Evolutionary conservation across 768 basidiomycete genomes (phyloP), one percentile per base, ranked within the genome.

Genomic region (Tylopilus intermedius): DNA sequence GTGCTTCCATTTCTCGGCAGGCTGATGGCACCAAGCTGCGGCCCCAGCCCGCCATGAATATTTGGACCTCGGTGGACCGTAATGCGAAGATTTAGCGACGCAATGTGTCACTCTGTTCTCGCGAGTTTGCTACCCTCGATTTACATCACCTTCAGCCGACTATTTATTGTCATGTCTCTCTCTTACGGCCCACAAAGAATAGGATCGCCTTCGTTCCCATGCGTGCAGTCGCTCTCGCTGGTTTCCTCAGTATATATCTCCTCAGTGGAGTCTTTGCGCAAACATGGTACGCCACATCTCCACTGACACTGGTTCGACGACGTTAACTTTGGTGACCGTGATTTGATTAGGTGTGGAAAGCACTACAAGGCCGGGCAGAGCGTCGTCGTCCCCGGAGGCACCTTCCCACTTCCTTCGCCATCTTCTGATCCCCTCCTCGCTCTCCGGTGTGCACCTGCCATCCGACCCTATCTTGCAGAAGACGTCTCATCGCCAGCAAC

Each of bases 391-490:
- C 80, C 81, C 37, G 81, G 80, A 27, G 79, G 80, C 30, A 69
- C 72, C 55, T 81, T 81, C 53, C 73, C 72, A 1, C 49, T 68
- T 4, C 73, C 77, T 4, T 62, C 62, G 8, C 57, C 61, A 0
- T 75, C 74, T 3, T 54, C 68, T 1, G 64, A 61, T 1, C 69
- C 81, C 15, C 72, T 81, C 32, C 73, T 84, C 26, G 78, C 81
- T 4, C 66, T 85, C 37, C 79, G 79, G 11, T 84, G 83, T 54
- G 73, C 75, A 8, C 81, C 80, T 27, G 78, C 79, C 4, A 75
- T 83, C 27, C 72, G 76, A 6, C 83, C 83, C 2, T 84, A 82
- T 61, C 74, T 84, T 24, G 74, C 76, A 15, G 80, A 78, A 57
- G 82, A 83, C 55, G 66, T 69, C 15, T 58, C 61, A 21, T 71